Evolutionary conservation across 1,284 basidiomycete species (phyloP), one percentile per base, ranked within the genome.

Genomic region (Cystobasidium pallidum): DNA sequence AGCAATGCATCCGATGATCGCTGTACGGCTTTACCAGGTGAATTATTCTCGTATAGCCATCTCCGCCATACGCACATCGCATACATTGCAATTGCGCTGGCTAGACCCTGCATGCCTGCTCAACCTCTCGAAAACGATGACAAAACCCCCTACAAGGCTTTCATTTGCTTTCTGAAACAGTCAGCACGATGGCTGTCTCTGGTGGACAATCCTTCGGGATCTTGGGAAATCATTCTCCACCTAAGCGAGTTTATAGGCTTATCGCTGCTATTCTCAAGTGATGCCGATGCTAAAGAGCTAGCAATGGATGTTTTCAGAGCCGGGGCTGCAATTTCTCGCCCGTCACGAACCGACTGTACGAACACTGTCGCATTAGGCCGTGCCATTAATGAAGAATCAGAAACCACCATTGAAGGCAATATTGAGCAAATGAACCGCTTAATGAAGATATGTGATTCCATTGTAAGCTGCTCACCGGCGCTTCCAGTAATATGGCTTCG

Each of bases 341-440:
- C 45, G 24, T 10, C 11, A 0, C 54, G 4, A 26, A 19, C 26
- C 13, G 10, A 7, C 41, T 30, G 21, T 21, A 36, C 49, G 41
- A 71, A 64, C 39, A 26, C 49, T 3, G 19, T 34, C 0, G 39
- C 10, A 17, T 2, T 64, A 1, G 45, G 49, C 11, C 39, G 26
- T 2, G 30, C 34, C 13, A 63, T 71, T n/a, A 10, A 24, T 30
- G 19, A 55, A n/a, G 68, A 55, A 3, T 8, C 15, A 1, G 26
- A 28, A 15, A 21, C 49, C 10, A 51, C 57, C 13, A 41, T 71
- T 15, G 61, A 51, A 41, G 68, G 68, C 17, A 19, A 30, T 21
- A 30, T 71, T 24, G 68, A 49, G 1, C 68, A 71, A 41, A 57
- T 49, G 43, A 54, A 57, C 24, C 26, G 68, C 30, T 36, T 64